Percentiles rank a stretch among this genome's conserved stretches.
phyloP scores from a whole-genome alignment of 768 basidiomycete species.

The Inosperma sp. region DNA sequence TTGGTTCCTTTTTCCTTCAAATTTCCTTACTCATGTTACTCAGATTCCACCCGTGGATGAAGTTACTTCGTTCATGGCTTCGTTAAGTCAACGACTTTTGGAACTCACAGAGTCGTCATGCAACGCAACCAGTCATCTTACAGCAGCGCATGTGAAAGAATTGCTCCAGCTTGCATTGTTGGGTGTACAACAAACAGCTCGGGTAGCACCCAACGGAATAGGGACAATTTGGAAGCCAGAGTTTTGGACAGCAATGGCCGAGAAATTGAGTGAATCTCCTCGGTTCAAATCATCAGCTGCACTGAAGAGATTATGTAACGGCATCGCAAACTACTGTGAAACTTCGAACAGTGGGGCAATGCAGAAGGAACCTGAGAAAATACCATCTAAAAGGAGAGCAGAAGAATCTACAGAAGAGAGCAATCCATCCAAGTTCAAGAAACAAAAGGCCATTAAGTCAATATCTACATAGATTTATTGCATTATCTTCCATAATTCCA shows the following conservation, averaged over 20 bases:
- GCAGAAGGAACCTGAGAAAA: constrained; percentile 18
- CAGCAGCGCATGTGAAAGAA: constrained; percentile 71
- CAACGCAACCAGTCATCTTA: constrained; percentile 42
- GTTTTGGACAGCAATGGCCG: constrained; percentile 50
- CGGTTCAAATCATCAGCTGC: constrained; percentile 60
- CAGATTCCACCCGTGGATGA: constrained; percentile 29
- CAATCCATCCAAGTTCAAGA: constrained; percentile 11
- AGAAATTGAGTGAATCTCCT: constrained; percentile 44
- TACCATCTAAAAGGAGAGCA: constrained; percentile 24
- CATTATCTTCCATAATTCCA: constrained; percentile 21
- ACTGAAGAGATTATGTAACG: constrained; percentile 59
- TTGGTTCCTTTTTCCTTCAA: neutral
- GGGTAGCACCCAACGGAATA: constrained; percentile 32
- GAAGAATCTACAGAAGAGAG: constrained; percentile 34
- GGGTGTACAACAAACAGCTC: constrained; percentile 63
- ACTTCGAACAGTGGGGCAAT: constrained; percentile 12
- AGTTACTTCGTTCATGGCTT: constrained; percentile 45
- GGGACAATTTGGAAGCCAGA: constrained; percentile 54
- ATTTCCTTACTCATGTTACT: constrained; percentile 19
- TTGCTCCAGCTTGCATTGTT: constrained; percentile 64
- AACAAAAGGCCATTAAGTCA: constrained; percentile 34
- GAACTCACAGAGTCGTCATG: constrained; percentile 46
- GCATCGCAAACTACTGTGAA: constrained; percentile 40
- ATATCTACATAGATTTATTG: constrained; percentile 13
- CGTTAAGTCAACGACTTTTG: constrained; percentile 47